These are phyloP conservation scores for Colletotrichum ledebouriae DNA, from an alignment of 2,329 filamentous ascomycete species.

Conservation along the genomic window DNA sequence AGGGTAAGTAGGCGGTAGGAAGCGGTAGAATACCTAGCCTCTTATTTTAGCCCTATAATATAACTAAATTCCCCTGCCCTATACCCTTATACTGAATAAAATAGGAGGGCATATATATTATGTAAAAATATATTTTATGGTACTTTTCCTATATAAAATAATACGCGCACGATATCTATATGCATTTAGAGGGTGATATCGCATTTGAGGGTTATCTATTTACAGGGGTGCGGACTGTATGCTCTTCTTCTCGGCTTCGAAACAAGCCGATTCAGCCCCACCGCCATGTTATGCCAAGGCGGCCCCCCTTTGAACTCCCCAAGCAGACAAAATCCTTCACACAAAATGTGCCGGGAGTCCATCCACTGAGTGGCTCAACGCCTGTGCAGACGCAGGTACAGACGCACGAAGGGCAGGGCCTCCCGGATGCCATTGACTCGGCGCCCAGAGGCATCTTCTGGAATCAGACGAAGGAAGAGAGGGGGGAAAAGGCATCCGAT, in stretches of 20 bases:
- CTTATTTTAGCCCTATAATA: no score
- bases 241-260: neutral
- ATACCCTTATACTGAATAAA: no score
- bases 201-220: no score
- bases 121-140: no score
- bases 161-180: no score
- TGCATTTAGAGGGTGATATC: no score
- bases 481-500: neutral
- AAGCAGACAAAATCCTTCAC: neutral
- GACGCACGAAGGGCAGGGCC: constrained; percentile 19
- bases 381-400: constrained; percentile 38
- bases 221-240: no score
- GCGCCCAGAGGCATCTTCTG: neutral
- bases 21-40: no score
- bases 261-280: constrained; percentile 6
- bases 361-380: neutral
- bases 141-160: no score
- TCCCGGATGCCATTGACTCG: neutral
- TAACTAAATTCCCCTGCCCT: no score
- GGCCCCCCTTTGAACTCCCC: neutral
- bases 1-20: no score
- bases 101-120: no score
- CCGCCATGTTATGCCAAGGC: constrained; percentile 2
- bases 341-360: neutral
- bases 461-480: neutral